phyloP scores from a whole-genome alignment of 2,329 filamentous ascomycete species.

The Penicillium sp. region DNA sequence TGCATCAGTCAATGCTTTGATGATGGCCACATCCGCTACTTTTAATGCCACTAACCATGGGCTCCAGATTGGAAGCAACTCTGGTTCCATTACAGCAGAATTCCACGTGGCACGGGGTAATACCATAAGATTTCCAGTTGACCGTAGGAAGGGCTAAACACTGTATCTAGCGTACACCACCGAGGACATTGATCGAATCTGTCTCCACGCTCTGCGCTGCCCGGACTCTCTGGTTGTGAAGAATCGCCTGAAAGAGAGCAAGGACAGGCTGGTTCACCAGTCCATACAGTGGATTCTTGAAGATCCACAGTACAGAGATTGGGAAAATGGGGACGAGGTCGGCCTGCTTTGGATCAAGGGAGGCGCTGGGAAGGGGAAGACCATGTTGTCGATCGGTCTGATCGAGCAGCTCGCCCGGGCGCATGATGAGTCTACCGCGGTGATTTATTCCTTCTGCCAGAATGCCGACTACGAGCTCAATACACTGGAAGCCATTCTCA shows the following conservation, averaged over 20 bases:
- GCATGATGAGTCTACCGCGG: slow-evolving; percentile 6
- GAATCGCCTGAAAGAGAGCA: slow-evolving; percentile 16
- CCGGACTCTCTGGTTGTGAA: slow-evolving; percentile 17
- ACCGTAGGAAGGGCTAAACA: too few relatives aligned
- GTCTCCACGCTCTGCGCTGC: slow-evolving; percentile 10
- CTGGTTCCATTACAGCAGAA: too few relatives aligned
- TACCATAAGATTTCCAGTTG: too few relatives aligned
- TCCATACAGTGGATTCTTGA: slow-evolving; percentile 28
- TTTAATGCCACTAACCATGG: too few relatives aligned
- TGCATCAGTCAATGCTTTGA: too few relatives aligned
- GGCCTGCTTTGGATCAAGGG: slow-evolving; percentile 43
- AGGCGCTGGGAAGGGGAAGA: slow-evolving; percentile 44
- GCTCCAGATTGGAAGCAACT: too few relatives aligned
- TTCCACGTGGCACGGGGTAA: too few relatives aligned
- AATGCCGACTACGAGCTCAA: slow-evolving; percentile 21
- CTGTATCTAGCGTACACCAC: background rate
- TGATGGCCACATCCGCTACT: too few relatives aligned
- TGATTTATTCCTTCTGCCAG: slow-evolving; percentile 27
- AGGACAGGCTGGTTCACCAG: slow-evolving; percentile 21
- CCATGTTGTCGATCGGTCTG: slow-evolving; percentile 41
- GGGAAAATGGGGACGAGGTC: slow-evolving; percentile 23
- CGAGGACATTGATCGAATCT: slow-evolving; percentile 8
- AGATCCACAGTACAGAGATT: slow-evolving; percentile 21
- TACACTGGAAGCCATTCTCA: slow-evolving; percentile 19
- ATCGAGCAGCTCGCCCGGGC: slow-evolving; percentile 26